These are phyloP conservation scores for Houttuynia cordata DNA, from an alignment of 164 flowering plant species.

Conservation along the genomic window DNA sequence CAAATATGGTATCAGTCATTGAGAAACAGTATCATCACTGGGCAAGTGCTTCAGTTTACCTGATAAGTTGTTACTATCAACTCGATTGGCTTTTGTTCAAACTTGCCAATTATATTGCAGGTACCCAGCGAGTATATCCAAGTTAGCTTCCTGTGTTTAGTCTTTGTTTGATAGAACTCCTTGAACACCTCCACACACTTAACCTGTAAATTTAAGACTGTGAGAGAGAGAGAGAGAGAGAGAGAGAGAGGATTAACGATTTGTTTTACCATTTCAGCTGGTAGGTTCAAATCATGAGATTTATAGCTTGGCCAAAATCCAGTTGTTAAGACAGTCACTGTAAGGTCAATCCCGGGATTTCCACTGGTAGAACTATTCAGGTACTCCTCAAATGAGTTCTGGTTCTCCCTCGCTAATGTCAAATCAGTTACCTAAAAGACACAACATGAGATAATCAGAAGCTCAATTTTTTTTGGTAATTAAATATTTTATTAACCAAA, in stretches of 20 bases:
- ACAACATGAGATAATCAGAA: conserved; percentile 1
- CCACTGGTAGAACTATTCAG: conserved; percentile 38
- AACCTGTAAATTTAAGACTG: conserved; percentile 30
- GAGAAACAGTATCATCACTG: too few relatives aligned
- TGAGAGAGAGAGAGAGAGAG: neutral
- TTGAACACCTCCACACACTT: conserved; percentile 77
- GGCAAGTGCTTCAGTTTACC: conserved; percentile 22
- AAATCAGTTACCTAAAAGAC: conserved; percentile 65
- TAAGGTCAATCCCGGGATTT: conserved; percentile 81
- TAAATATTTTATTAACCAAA: too few relatives aligned
- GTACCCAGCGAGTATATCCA: conserved; percentile 93
- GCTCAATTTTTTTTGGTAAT: too few relatives aligned
- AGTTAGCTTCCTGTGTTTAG: conserved; percentile 80
- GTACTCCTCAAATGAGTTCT: conserved; percentile 66
- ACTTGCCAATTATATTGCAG: conserved; percentile 70
- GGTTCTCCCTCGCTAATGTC: conserved; percentile 79
- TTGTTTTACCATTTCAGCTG: conserved; percentile 80
- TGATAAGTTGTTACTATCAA: conserved; percentile 81
- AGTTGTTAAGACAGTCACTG: conserved; percentile 84
- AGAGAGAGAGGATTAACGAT: neutral
- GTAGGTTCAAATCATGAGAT: conserved; percentile 78
- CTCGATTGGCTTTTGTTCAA: conserved; percentile 71
- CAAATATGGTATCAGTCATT: too few relatives aligned
- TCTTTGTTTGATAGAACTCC: conserved; percentile 75
- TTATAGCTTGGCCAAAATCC: conserved; percentile 97